phyloP scores from a whole-genome alignment of 768 basidiomycete species.

The Amanita inopinata region DNA sequence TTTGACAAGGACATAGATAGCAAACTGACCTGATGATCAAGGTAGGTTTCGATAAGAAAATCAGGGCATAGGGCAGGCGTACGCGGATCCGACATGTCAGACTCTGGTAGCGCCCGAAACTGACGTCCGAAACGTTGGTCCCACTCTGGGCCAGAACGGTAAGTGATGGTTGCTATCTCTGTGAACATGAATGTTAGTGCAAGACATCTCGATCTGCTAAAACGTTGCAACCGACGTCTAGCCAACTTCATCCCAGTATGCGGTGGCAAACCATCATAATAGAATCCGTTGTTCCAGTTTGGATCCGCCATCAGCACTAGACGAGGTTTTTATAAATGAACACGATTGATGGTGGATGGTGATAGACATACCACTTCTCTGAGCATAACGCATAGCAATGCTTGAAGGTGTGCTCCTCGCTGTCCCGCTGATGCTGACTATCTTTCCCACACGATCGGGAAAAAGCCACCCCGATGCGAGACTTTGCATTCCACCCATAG shows the following conservation, averaged over 20 bases:
- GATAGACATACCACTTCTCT: conserved; percentile 72
- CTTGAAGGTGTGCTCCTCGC: conserved; percentile 87
- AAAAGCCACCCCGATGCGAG: conserved; percentile 90
- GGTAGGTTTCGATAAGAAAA: conserved; percentile 96
- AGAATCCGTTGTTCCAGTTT: conserved; percentile 98
- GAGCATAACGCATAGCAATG: conserved; percentile 93
- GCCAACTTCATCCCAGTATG: conserved; percentile 99
- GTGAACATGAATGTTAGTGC: conserved; percentile 2
- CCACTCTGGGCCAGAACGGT: conserved; percentile 99
- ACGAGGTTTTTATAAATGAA: neutral
- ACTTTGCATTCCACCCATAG: conserved; percentile 99
- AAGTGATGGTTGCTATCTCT: conserved; percentile 99
- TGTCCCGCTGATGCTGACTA: conserved; percentile 92
- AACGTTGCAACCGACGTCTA: conserved; percentile 47
- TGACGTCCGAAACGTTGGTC: conserved; percentile 93
- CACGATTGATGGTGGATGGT: conserved; percentile 2
- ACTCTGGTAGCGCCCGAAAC: conserved; percentile 34
- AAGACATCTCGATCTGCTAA: neutral
- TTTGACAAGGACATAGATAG: conserved; percentile 26
- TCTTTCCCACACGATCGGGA: conserved; percentile 79
- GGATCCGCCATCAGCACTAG: conserved; percentile 98
- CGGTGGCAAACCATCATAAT: conserved; percentile 91
- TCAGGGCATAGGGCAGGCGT: conserved; percentile 87
- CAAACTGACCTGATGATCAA: conserved; percentile 85
- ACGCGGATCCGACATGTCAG: conserved; percentile 24